Percentiles rank a stretch among this genome's conserved stretches.
Evolutionary conservation across 495 filamentous ascomycete species (phyloP).

Genomic region (Articulospora tetracladia): DNA sequence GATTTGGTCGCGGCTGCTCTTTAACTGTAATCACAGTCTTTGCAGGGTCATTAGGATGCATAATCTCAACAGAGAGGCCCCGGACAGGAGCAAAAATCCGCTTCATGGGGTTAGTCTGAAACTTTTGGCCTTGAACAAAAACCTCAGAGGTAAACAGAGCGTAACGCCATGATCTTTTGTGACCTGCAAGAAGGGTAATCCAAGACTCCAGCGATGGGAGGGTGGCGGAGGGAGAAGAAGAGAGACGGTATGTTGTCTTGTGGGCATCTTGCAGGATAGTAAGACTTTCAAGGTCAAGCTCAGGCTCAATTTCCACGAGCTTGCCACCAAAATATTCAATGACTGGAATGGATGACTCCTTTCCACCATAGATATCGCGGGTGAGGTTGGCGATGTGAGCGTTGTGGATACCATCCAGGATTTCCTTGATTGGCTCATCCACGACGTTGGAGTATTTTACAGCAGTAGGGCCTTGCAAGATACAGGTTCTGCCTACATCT

Average conservation of each 20-base stretch:
- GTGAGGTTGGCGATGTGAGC: constrained; percentile 77
- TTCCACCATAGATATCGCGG: constrained; percentile 72
- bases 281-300: constrained; percentile 71
- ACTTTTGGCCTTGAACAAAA: constrained; percentile 91
- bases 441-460: constrained; percentile 83
- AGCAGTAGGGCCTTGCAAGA: constrained; percentile 92
- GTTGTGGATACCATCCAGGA: constrained; percentile 84
- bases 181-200: constrained; percentile 86
- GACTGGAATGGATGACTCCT: constrained; percentile 70
- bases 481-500: constrained; percentile 92
- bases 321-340: constrained; percentile 95
- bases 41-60: constrained; percentile 68
- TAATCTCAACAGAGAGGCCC: constrained; percentile 85
- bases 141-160: constrained; percentile 97
- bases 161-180: constrained; percentile 81
- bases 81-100: constrained; percentile 80
- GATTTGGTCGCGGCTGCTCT: constrained; percentile 54
- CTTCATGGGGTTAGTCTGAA: constrained; percentile 93
- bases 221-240: constrained; percentile 58
- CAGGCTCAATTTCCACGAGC: constrained; percentile 58
- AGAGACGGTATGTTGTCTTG: constrained; percentile 78
- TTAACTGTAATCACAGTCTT: constrained; percentile 80
- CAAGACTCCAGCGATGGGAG: constrained; percentile 79
- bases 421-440: constrained; percentile 91
- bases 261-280: constrained; percentile 68